Percentiles rank a stretch among this genome's conserved stretches.
Evolutionary conservation across 2,329 filamentous ascomycete species (phyloP).

Genomic region (Falciphora oryzae): DNA sequence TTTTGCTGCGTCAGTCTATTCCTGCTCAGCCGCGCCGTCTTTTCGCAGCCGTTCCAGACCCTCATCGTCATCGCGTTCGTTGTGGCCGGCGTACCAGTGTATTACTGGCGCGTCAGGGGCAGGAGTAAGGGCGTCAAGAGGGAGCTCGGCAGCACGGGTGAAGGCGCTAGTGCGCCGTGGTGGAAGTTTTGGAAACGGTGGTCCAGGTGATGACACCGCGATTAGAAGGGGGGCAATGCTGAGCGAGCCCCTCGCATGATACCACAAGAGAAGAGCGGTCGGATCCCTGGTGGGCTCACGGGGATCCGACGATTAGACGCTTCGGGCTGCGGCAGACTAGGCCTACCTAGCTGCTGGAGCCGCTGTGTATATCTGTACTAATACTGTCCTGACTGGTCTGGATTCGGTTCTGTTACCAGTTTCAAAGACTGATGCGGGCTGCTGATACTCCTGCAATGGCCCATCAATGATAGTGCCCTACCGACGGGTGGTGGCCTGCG

Average conservation of each 20-base stretch:
- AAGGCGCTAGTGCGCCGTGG: conserved; percentile 31
- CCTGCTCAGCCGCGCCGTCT: conserved; percentile 78
- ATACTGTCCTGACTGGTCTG: neutral
- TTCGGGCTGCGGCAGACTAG: neutral
- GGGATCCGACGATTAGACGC: too few relatives aligned
- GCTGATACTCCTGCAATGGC: too few relatives aligned
- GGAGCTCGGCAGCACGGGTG: conserved; percentile 22
- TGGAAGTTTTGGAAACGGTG: conserved; percentile 58
- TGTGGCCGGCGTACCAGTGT: conserved; percentile 75
- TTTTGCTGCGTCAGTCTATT: conserved; percentile 98
- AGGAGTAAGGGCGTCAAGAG: conserved; percentile 44
- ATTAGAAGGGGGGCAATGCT: neutral
- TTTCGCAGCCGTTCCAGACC: conserved; percentile 87
- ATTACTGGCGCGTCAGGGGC: conserved; percentile 76
- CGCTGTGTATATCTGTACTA: neutral
- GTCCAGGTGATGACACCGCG: conserved; percentile 8
- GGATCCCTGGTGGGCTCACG: too few relatives aligned
- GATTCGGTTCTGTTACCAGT: neutral
- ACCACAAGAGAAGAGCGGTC: neutral
- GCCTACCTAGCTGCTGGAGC: neutral
- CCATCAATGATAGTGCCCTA: neutral
- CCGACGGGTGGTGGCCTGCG: too few relatives aligned
- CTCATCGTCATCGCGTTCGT: conserved; percentile 83
- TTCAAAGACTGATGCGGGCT: neutral
- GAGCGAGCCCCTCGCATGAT: neutral